These are phyloP conservation scores for Metschnikowia corniflorae DNA, from an alignment of 805 yeast genomes.

Conservation along the genomic window DNA sequence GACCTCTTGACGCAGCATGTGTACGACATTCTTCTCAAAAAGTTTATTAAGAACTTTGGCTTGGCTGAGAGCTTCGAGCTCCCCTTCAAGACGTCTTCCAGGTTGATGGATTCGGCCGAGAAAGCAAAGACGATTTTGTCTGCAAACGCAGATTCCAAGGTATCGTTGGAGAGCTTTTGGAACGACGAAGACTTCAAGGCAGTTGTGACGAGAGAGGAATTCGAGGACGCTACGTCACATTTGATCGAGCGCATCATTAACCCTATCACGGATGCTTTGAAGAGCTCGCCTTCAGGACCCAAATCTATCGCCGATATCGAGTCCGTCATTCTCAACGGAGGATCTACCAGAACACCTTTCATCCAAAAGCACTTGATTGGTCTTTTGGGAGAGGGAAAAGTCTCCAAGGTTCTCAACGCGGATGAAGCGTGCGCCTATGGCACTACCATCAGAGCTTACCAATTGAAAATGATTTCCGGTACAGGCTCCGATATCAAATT, in stretches of 20 bases:
- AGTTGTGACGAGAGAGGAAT: slow-evolving; percentile 70
- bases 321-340: slow-evolving; percentile 83
- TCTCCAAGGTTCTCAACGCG: slow-evolving; percentile 86
- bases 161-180: slow-evolving; percentile 70
- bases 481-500: slow-evolving; percentile 50
- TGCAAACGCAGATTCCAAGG: slow-evolving; percentile 78
- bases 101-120: slow-evolving; percentile 80
- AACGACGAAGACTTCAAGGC: slow-evolving; percentile 73
- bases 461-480: slow-evolving; percentile 58
- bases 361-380: slow-evolving; percentile 61
- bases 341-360: slow-evolving; percentile 86
- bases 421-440: slow-evolving; percentile 95
- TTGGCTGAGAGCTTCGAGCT: slow-evolving; percentile 42
- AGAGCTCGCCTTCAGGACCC: slow-evolving; percentile 26
- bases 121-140: slow-evolving; percentile 83
- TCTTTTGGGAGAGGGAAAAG: slow-evolving; percentile 54
- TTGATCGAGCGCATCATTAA: slow-evolving; percentile 42
- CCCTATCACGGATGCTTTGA: slow-evolving; percentile 56
- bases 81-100: slow-evolving; percentile 58
- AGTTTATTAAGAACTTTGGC: slow-evolving; percentile 46
- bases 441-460: slow-evolving; percentile 77
- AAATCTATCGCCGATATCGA: slow-evolving; percentile 34
- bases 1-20: slow-evolving; percentile 64
- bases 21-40: slow-evolving; percentile 54
- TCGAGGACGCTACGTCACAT: slow-evolving; percentile 56